Base-by-base conservation (phyloP, 495 filamentous ascomycete genomes). In the Daldinia caldariorum region DNA sequence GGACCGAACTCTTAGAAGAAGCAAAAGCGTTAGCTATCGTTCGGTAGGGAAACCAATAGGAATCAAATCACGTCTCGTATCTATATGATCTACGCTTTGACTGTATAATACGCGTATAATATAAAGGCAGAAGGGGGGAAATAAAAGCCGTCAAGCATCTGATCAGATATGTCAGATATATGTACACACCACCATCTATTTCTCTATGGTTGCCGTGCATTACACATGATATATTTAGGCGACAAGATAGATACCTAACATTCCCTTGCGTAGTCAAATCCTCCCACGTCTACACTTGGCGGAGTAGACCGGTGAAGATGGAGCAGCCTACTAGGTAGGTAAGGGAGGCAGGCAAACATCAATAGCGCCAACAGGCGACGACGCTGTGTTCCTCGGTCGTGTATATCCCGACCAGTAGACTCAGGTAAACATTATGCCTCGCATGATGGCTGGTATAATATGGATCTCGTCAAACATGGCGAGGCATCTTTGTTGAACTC, bases 31-130 rank as follows among this genome's bases (percentile, higher is more conserved):
- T 38, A 47, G 18, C 53, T 18, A 51, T 31, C 14, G 16, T 37
- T 37, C 34, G 54, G n/a, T 53, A 22, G 32, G 32, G 26, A 43
- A 10, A 13, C 61, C 67, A 65, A 61, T 66, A 66, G 56, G 61
- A 61, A 58, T 32, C 10, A n/a, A 60, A 50, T 37, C 59, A 20
- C 54, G n/a, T 6, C 35, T 50, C 20, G 50, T 31, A 35, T 7
- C 34, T 35, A 20, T 31, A 51, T 16, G 54, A 41, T 59, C 38
- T 58, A 29, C 37, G 57, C 47, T 55, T 35, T 20, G 10, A 2
- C 26, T 20, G n/a, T 22, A 57, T 58, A 47, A 58, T 58, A 58
- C n/a, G 56, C 56, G 31, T 58, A 32, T 43, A 31, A 41, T 58
- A n/a, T n/a, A 39, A 26, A 57, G 39, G 18, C 31, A 43, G 14